Base-by-base conservation (phyloP, 768 basidiomycete genomes). In the Tylopilus sp. region DNA sequence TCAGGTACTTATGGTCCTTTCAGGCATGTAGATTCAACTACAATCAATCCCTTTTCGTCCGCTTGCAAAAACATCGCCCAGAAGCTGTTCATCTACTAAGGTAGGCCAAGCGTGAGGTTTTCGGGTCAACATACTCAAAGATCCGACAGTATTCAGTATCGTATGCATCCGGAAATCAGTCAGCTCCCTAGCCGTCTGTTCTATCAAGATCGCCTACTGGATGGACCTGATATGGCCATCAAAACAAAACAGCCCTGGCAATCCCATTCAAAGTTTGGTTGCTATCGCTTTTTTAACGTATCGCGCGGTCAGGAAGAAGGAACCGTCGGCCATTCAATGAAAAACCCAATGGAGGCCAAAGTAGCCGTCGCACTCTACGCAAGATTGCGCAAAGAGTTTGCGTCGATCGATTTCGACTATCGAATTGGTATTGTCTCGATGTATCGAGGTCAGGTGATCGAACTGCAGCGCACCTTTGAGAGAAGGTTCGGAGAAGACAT, bases 131-230 rank as follows among this genome's bases (percentile, higher is more conserved):
- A 6, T 14, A 10, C 45, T 22, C 28, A 55, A 48, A 26, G 45
- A 22, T 40, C 22, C 54, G 31, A 54, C 53, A 98, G 96, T 61
- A 98, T 99, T 37, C 97, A 99, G 73, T 99, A 99, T 67, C 95
- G 97, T 59, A 99, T 99, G 97, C 95, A 99, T 66, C 96, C 96
- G 2, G 86, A 91, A 47, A 98, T 98, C 65, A 96, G 93, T 56
- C 76, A 76, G 46, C 79, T 99, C 17, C 97, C 97, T 0, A 97
- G 94, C 54, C 78, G 77, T 42, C 71, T 93, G 2, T 99, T 99
- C 72, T 99, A 99, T 66, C 73, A 85, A 48, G 83, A 85, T 8
- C 77, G 80, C 31, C 74, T 99, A 11, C 73, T 80, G 40, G 92
- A 99, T 67, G 97, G 97, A 1, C 93, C 92, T 4, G 80, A 80